A percentile compares a stretch with the other conserved stretches of the same genome.
phyloP scores from a whole-genome alignment of 331 rosid species.

The Pyrus hybrid region DNA sequence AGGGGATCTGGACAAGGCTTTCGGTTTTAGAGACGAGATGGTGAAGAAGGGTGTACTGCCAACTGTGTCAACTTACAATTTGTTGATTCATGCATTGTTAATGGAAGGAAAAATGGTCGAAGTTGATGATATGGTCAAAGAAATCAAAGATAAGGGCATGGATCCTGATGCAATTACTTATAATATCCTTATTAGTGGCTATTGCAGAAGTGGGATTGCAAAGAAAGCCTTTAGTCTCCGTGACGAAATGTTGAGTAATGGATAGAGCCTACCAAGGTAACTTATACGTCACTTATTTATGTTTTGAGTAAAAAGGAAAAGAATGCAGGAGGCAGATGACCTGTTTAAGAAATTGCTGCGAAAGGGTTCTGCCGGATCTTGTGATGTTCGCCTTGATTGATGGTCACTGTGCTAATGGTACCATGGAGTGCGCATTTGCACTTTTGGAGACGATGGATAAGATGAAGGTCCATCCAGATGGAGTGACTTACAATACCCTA shows the following conservation, averaged over 20 bases:
- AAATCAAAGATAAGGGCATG: constrained; percentile 58
- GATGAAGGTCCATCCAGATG: constrained; percentile 59
- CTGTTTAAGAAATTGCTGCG: constrained; percentile 42
- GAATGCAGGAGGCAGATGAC: constrained; percentile 67
- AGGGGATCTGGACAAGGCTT: constrained; percentile 64
- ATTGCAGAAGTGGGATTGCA: constrained; percentile 59
- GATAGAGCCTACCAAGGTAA: constrained; percentile 51
- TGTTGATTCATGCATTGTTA: constrained; percentile 74
- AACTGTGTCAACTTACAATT: constrained; percentile 55
- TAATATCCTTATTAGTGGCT: constrained; percentile 68
- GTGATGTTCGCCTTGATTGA: constrained; percentile 68
- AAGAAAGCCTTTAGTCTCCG: constrained; percentile 51
- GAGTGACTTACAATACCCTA: constrained; percentile 71
- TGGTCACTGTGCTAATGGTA: constrained; percentile 65
- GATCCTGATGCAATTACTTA: constrained; percentile 56
- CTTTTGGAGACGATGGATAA: constrained; percentile 64
- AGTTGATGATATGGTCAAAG: constrained; percentile 46
- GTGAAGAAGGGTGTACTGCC: constrained; percentile 43
- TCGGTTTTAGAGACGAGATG: constrained; percentile 58
- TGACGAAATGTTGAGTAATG: constrained; percentile 54
- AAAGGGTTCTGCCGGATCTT: constrained; percentile 57
- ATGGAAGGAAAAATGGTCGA: constrained; percentile 53
- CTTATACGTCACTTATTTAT: constrained; percentile 69
- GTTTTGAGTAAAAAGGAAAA: constrained; percentile 50
- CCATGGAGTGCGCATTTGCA: constrained; percentile 42